phyloP scores from a whole-genome alignment of 225 moss, liverwort and hornwort species.

The Sphagnum tenellum region DNA sequence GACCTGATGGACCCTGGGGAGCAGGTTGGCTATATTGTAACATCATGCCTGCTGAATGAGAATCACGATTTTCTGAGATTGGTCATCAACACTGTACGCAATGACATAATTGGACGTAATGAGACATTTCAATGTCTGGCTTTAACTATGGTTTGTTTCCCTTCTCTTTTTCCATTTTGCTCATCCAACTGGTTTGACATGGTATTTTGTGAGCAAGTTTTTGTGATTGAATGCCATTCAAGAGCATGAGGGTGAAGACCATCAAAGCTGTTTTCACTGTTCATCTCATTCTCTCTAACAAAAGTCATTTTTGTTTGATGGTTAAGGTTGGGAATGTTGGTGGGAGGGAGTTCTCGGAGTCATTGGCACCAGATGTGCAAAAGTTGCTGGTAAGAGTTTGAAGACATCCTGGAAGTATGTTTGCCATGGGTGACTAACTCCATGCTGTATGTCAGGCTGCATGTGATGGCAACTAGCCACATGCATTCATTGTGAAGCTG shows the following conservation, averaged over 20 bases:
- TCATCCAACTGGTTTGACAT: background rate
- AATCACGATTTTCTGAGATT: conserved; percentile 97
- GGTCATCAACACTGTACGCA: conserved; percentile 96
- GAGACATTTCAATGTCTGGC: conserved; percentile 99
- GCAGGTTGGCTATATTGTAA: conserved; percentile 97
- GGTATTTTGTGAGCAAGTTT: too few relatives aligned
- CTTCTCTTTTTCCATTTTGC: background rate
- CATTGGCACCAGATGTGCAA: conserved; percentile 96
- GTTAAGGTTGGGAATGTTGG: conserved; percentile 93
- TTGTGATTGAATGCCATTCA: too few relatives aligned
- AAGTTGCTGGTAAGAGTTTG: conserved; percentile 65
- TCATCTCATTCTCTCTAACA: too few relatives aligned
- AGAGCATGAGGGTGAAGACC: too few relatives aligned
- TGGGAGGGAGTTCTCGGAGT: conserved; percentile 96
- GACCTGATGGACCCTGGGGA: conserved; percentile 2
- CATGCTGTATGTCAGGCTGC: background rate
- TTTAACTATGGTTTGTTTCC: conserved; percentile 72
- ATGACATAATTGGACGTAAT: conserved; percentile 94
- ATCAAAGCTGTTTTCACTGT: too few relatives aligned
- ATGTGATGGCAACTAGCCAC: too few relatives aligned
- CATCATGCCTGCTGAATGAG: conserved; percentile 95
- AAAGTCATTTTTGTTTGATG: background rate
- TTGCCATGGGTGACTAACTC: background rate
- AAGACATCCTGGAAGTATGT: background rate
- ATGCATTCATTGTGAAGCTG: too few relatives aligned